Conservation (phyloP, 2,329 filamentous ascomycete species). For the Alternaria consortialis region DNA sequence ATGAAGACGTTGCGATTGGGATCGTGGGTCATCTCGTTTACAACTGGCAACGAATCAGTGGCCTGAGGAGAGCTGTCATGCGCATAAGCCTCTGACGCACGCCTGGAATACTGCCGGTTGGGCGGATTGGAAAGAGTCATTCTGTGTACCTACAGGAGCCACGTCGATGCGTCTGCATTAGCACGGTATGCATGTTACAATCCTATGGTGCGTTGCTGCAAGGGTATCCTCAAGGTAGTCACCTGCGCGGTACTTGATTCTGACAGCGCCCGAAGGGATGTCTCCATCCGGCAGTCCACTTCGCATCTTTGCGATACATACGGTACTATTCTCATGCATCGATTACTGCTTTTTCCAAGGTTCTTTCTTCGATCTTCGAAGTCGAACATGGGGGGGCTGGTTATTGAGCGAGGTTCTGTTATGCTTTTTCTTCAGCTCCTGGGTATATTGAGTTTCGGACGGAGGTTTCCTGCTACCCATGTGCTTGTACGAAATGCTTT, state of each 20-base stretch:
- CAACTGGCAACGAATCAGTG: slow-evolving; percentile 10
- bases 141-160: slow-evolving; percentile 30
- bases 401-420: not conserved
- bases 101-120: slow-evolving; percentile 46
- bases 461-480: not conserved
- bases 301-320: not conserved
- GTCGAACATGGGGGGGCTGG: slow-evolving; percentile 3
- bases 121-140: slow-evolving; percentile 15
- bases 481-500: slow-evolving; percentile 1
- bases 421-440: slow-evolving; percentile 1
- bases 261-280: not conserved
- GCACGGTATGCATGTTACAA: slow-evolving; percentile 1
- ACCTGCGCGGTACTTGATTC: slow-evolving; percentile 5
- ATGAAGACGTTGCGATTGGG: slow-evolving; percentile 7
- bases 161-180: slow-evolving; percentile 28
- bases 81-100: slow-evolving; percentile 28
- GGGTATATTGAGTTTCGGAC: not conserved
- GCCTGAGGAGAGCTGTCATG: slow-evolving; percentile 4
- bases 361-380: slow-evolving; percentile 1
- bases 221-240: slow-evolving; percentile 4
- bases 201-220: slow-evolving; percentile 1
- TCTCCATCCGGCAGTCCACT: slow-evolving; percentile 1
- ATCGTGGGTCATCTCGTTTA: slow-evolving; percentile 6
- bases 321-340: not conserved
- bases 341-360: not conserved